Evolutionary conservation across 495 filamentous ascomycete species (phyloP).

Genomic region (Penicillium ucsense): DNA sequence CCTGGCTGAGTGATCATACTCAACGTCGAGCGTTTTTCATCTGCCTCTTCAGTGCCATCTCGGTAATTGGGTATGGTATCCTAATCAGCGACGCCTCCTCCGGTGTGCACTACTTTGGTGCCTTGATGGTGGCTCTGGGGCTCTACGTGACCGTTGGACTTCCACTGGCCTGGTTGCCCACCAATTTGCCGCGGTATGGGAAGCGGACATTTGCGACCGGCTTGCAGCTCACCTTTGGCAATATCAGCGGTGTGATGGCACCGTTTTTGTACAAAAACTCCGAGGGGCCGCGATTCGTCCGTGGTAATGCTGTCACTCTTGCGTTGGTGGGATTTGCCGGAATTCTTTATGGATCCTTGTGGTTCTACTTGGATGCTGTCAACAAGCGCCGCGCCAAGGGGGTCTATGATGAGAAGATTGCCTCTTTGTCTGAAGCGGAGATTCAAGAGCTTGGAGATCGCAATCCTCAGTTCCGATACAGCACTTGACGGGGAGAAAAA

Average conservation of each 20-base stretch:
- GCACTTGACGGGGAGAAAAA: conserved; percentile 23
- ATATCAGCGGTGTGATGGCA: conserved; percentile 58
- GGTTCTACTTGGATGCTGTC: conserved; percentile 40
- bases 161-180: conserved; percentile 58
- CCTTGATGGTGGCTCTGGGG: conserved; percentile 60
- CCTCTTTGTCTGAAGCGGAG: conserved; percentile 51
- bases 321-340: conserved; percentile 30
- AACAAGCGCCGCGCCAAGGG: conserved; percentile 49
- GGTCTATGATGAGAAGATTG: conserved; percentile 41
- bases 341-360: conserved; percentile 42
- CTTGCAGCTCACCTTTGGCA: conserved; percentile 58
- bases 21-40: conserved; percentile 54
- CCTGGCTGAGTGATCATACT: conserved; percentile 49
- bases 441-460: conserved; percentile 62
- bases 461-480: conserved; percentile 52
- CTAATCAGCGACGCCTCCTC: conserved; percentile 47
- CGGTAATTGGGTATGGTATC: conserved; percentile 59
- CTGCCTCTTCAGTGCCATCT: conserved; percentile 45
- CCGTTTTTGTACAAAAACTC: conserved; percentile 42
- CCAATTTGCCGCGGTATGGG: conserved; percentile 54
- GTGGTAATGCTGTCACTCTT: conserved; percentile 40
- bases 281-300: conserved; percentile 32
- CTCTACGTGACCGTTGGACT: conserved; percentile 62
- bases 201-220: conserved; percentile 63
- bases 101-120: conserved; percentile 63